phyloP scores from a whole-genome alignment of 176 grass and related monocot genomes.

The Triticum timopheevii region DNA sequence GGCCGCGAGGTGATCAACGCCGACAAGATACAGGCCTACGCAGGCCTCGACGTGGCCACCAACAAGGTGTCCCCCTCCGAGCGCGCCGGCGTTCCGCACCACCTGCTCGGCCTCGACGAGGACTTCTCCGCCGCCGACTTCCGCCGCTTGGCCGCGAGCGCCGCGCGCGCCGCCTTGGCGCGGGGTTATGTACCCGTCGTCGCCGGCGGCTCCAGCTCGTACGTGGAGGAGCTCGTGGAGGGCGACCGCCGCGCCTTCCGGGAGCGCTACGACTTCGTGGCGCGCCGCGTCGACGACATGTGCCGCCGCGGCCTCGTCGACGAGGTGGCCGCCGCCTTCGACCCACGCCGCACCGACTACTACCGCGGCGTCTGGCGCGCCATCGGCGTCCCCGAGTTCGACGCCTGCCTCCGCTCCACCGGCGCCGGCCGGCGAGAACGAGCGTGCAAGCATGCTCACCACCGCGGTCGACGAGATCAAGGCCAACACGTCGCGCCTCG shows the following conservation, averaged over 20 bases:
- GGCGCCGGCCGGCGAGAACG: conserved; percentile 10
- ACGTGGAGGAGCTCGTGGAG: conserved; percentile 77
- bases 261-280: conserved; percentile 65
- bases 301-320: conserved; percentile 56
- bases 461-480: conserved; percentile 77
- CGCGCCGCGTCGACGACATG: conserved; percentile 77
- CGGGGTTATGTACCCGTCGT: conserved; percentile 57
- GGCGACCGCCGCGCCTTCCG: conserved; percentile 57
- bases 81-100: conserved; percentile 47
- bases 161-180: conserved; percentile 12
- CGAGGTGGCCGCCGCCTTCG: conserved; percentile 64
- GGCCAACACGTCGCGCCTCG: conserved; percentile 67
- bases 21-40: conserved; percentile 81
- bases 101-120: conserved; percentile 70
- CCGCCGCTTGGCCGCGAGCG: conserved; percentile 41
- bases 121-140: conserved; percentile 78
- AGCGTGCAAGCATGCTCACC: conserved; percentile 38
- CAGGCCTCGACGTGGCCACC: conserved; percentile 72
- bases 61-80: conserved; percentile 54
- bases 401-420: conserved; percentile 58
- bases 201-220: conserved; percentile 89
- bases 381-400: conserved; percentile 88
- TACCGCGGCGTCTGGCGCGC: conserved; percentile 64
- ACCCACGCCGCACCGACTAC: conserved; percentile 63
- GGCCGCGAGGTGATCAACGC: conserved; percentile 80